phyloP scores from a whole-genome alignment of 192 early-diverging fungal species.

The Powellomyces hirtus region DNA sequence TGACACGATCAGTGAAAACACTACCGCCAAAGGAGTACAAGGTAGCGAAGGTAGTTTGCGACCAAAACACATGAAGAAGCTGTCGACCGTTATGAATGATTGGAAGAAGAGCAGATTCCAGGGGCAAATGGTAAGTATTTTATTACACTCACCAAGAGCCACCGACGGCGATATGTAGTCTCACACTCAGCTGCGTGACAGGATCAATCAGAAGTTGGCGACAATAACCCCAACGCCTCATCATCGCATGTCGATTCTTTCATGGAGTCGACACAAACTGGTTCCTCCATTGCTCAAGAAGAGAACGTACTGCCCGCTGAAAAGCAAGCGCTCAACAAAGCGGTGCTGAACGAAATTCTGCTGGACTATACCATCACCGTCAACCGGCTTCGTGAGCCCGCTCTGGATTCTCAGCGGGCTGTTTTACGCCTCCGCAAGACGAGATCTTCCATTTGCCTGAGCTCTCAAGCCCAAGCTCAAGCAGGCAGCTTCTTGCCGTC shows the following conservation, averaged over 20 bases:
- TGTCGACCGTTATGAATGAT: not conserved
- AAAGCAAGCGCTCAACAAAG: not conserved
- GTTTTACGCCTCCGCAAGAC: not conserved
- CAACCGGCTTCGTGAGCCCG: slow-evolving; percentile 24
- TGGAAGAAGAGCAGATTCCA: slow-evolving; percentile 2
- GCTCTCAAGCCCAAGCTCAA: not conserved
- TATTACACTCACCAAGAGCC: too few relatives aligned
- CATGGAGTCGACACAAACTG: not conserved
- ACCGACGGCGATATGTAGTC: too few relatives aligned
- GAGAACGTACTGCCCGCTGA: not conserved
- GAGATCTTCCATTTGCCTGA: not conserved
- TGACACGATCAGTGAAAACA: too few relatives aligned
- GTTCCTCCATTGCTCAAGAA: not conserved
- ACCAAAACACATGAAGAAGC: not conserved
- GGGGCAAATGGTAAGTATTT: not conserved
- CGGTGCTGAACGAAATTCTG: slow-evolving; percentile 19
- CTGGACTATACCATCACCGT: slow-evolving; percentile 24
- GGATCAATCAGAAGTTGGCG: too few relatives aligned
- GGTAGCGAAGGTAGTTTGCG: too few relatives aligned
- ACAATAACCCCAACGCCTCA: not conserved
- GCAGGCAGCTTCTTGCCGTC: not conserved
- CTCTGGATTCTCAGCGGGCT: slow-evolving; percentile 17
- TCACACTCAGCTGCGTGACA: too few relatives aligned
- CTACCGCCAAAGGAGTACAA: too few relatives aligned
- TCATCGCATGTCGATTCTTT: not conserved